A percentile compares a stretch with the other conserved stretches of the same genome.
Conservation (phyloP, 2,329 filamentous ascomycete species). For the Sporothrix protearum region DNA sequence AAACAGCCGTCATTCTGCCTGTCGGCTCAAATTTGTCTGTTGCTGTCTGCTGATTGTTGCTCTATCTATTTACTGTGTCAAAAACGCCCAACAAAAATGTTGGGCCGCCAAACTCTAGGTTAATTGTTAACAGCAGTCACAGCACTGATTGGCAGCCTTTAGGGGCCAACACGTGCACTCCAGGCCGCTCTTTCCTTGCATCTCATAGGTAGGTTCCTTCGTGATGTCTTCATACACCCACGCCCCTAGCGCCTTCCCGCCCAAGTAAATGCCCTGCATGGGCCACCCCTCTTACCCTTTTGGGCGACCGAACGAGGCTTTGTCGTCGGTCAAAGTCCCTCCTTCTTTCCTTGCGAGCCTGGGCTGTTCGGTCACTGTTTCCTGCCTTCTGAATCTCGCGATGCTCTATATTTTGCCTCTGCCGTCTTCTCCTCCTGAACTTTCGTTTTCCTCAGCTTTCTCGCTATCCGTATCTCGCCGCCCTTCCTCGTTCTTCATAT, state of each 20-base stretch:
- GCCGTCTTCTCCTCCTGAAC: neutral
- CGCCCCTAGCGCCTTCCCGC: conserved; percentile 4
- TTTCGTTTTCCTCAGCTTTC: neutral
- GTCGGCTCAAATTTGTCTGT: too few relatives aligned
- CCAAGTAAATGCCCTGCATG: neutral
- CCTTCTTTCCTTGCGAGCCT: conserved; percentile 22
- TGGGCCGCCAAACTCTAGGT: neutral
- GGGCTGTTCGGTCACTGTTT: conserved; percentile 19
- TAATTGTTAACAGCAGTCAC: neutral
- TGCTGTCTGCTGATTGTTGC: neutral
- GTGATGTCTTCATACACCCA: neutral
- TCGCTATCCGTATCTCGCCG: neutral
- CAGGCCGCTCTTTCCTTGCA: neutral
- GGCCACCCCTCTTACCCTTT: conserved; percentile 26
- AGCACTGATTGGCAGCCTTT: neutral
- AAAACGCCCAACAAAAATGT: neutral
- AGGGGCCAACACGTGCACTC: conserved; percentile 11
- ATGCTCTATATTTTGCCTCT: conserved; percentile 12
- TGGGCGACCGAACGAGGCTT: conserved; percentile 27
- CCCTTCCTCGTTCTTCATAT: neutral
- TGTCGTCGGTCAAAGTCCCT: conserved; percentile 23
- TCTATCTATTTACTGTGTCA: neutral
- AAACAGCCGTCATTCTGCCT: too few relatives aligned
- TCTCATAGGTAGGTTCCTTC: conserved; percentile 14
- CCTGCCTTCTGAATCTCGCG: conserved; percentile 18